Evolutionary conservation across 164 flowering plant genomes (phyloP).

Genomic region (Sedum album): DNA sequence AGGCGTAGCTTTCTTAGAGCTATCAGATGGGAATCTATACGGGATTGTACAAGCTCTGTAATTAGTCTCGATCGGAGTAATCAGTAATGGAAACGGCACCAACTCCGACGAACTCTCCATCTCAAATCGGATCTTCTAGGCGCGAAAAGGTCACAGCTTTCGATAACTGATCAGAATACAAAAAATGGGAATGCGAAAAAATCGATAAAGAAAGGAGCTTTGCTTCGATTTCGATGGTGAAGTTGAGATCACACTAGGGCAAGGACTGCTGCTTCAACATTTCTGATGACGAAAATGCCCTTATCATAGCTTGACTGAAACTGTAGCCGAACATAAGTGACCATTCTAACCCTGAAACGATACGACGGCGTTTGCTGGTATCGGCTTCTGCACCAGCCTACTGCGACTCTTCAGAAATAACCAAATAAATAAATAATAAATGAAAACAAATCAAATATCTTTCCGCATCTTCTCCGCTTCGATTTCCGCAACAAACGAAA

Average conservation of each 20-base stretch:
- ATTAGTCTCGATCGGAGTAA: constrained; percentile 57
- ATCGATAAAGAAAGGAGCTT: neutral
- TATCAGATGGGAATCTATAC: constrained; percentile 81
- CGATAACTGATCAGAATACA: neutral
- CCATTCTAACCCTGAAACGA: too few relatives aligned
- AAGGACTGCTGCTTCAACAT: neutral
- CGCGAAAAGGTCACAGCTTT: neutral
- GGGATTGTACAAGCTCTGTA: constrained; percentile 85
- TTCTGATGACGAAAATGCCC: too few relatives aligned
- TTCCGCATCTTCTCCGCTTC: constrained; percentile 1
- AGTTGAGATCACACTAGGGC: neutral
- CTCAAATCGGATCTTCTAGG: neutral
- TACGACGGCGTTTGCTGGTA: too few relatives aligned
- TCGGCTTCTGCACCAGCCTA: too few relatives aligned
- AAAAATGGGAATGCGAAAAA: neutral
- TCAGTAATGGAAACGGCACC: constrained; percentile 47
- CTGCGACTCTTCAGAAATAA: constrained; percentile 1
- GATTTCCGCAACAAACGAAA: too few relatives aligned
- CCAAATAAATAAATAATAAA: too few relatives aligned
- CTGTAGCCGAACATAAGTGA: too few relatives aligned
- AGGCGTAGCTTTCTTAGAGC: constrained; percentile 72
- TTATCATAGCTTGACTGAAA: too few relatives aligned
- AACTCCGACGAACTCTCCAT: constrained; percentile 52
- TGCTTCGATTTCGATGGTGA: neutral
- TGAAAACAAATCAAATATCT: neutral